These are phyloP conservation scores for Ambispora gerdemannii DNA, from an alignment of 192 early-diverging fungal genomes.

Conservation along the genomic window DNA sequence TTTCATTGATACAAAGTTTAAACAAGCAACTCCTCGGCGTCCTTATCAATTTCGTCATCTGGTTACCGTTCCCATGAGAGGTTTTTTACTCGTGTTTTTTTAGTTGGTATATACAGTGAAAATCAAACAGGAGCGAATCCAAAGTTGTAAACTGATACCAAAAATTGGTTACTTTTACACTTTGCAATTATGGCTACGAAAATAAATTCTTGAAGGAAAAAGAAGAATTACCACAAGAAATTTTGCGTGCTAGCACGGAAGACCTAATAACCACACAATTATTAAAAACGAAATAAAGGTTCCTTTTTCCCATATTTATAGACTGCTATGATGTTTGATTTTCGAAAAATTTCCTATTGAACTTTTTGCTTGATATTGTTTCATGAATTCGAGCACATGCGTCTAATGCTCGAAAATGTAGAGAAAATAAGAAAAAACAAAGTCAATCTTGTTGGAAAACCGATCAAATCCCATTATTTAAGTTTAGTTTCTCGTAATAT, in stretches of 20 bases:
- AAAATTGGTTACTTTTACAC: background rate
- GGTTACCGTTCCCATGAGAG: background rate
- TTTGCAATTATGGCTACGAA: slow-evolving; percentile 59
- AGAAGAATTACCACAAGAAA: slow-evolving; percentile 86
- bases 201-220: slow-evolving; percentile 39
- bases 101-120: too few relatives aligned
- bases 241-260: slow-evolving; percentile 81
- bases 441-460: slow-evolving; percentile 88
- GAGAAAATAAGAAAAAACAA: slow-evolving; percentile 96
- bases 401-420: slow-evolving; percentile 85
- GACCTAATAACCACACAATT: slow-evolving; percentile 90
- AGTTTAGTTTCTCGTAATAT: slow-evolving; percentile 35
- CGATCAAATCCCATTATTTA: background rate
- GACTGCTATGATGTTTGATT: too few relatives aligned
- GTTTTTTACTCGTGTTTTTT: too few relatives aligned
- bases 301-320: slow-evolving; percentile 5
- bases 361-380: too few relatives aligned
- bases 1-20: too few relatives aligned
- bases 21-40: background rate
- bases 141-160: background rate
- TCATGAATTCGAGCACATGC: slow-evolving; percentile 88
- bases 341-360: too few relatives aligned
- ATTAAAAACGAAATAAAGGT: slow-evolving; percentile 98
- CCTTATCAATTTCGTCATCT: background rate
- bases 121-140: background rate